phyloP scores from a whole-genome alignment of 78 protist species.

The Mantamonas sphyraenae region DNA sequence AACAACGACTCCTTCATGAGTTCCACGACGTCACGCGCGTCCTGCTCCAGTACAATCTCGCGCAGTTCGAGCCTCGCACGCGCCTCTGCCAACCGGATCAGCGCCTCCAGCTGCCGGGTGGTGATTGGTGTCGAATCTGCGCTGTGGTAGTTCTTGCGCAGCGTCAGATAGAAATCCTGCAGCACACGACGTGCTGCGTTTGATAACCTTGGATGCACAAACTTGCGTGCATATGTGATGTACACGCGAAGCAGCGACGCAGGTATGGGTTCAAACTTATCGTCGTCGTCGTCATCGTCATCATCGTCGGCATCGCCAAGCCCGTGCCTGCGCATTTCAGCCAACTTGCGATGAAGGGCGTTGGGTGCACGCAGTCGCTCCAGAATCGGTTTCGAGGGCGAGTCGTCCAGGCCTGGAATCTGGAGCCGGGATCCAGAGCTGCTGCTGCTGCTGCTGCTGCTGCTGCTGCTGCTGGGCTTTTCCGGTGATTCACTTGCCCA shows the following conservation, averaged over 20 bases:
- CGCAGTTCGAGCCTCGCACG: slow-evolving; percentile 88
- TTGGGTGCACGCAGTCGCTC: background rate
- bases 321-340: background rate
- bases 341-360: background rate
- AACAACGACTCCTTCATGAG: slow-evolving; percentile 2
- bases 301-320: too few relatives aligned
- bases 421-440: background rate
- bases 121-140: background rate
- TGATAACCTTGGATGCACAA: slow-evolving; percentile 70
- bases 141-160: slow-evolving; percentile 33
- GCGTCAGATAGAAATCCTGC: slow-evolving; percentile 66
- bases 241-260: slow-evolving; percentile 75
- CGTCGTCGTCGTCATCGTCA: too few relatives aligned
- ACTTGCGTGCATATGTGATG: slow-evolving; percentile 83
- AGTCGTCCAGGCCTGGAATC: too few relatives aligned
- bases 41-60: slow-evolving; percentile 52
- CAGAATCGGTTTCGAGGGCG: too few relatives aligned
- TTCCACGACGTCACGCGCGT: slow-evolving; percentile 46
- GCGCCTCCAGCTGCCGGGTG: slow-evolving; percentile 91
- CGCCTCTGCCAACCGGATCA: slow-evolving; percentile 91
- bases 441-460: background rate
- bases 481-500: background rate
- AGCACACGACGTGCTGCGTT: slow-evolving; percentile 59
- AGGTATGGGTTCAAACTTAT: slow-evolving; percentile 57
- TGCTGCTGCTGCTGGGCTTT: too few relatives aligned